These are phyloP conservation scores for Ganoderma boninense DNA, from an alignment of 1,284 basidiomycete genomes.

Conservation along the genomic window DNA sequence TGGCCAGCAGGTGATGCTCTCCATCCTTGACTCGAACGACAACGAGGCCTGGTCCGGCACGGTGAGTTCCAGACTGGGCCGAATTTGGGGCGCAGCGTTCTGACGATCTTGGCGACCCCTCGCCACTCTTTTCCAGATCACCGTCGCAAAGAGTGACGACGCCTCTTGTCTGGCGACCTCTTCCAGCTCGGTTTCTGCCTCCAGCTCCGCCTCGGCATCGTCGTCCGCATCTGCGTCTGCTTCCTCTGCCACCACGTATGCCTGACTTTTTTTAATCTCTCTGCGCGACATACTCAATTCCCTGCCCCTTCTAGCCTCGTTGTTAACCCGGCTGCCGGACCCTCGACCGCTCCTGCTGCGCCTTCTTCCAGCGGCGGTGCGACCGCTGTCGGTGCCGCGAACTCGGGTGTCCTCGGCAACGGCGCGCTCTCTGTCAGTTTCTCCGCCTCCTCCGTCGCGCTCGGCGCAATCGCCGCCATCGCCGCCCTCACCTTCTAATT, in stretches of 20 bases:
- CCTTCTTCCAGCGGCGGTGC: conserved; percentile 32
- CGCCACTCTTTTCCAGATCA: conserved; percentile 52
- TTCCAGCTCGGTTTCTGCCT: neutral
- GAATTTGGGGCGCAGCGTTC: conserved; percentile 8
- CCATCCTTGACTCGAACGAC: conserved; percentile 59
- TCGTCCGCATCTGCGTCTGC: conserved; percentile 27
- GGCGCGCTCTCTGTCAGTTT: conserved; percentile 40
- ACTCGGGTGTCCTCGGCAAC: conserved; percentile 52
- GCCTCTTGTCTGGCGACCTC: conserved; percentile 53
- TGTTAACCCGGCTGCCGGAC: conserved; percentile 31
- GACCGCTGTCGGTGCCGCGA: conserved; percentile 58
- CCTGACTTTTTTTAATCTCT: neutral
- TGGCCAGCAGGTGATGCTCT: conserved; percentile 60
- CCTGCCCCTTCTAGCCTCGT: conserved; percentile 25
- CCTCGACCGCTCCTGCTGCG: conserved; percentile 32
- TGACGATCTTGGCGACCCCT: neutral
- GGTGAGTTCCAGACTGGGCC: conserved; percentile 48
- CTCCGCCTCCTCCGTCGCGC: conserved; percentile 36
- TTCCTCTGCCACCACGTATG: conserved; percentile 35
- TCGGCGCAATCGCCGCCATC: conserved; percentile 40
- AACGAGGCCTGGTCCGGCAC: conserved; percentile 71
- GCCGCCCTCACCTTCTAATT: conserved; percentile 39
- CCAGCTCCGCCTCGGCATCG: conserved; percentile 20
- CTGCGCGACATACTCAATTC: neutral
- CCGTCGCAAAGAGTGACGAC: conserved; percentile 56